Conservation (phyloP, 2,329 filamentous ascomycete genomes). For the Clarireedia homoeocarpa region DNA sequence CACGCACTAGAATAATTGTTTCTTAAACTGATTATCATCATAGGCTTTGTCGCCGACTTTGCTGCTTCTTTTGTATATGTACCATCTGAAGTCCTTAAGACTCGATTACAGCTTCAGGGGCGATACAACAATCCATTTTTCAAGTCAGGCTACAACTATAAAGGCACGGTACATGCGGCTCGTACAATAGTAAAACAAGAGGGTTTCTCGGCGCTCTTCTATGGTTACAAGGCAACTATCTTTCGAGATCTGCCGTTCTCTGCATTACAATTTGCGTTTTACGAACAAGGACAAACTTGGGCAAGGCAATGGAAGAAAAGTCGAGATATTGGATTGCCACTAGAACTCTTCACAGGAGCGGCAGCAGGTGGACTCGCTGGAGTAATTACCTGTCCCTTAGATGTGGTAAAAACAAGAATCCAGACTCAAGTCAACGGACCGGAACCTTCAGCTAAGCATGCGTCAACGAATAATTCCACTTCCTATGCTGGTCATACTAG, state of each 20-base stretch:
- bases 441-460: conserved; percentile 20
- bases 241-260: conserved; percentile 94
- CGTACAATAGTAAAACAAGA: conserved; percentile 78
- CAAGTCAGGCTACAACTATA: conserved; percentile 92
- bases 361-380: conserved; percentile 88
- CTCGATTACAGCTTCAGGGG: conserved; percentile 89
- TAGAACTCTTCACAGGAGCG: conserved; percentile 86
- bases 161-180: conserved; percentile 72
- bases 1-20: background rate
- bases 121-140: conserved; percentile 94
- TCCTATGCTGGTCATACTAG: conserved; percentile 15
- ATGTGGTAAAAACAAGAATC: conserved; percentile 93
- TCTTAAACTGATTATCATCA: background rate
- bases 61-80: conserved; percentile 92
- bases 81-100: conserved; percentile 95
- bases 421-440: conserved; percentile 74
- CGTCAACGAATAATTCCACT: conserved; percentile 3
- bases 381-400: conserved; percentile 88
- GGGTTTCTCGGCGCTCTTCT: conserved; percentile 79
- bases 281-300: conserved; percentile 83
- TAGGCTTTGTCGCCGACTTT: conserved; percentile 87
- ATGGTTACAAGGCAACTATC: conserved; percentile 94
- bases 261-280: conserved; percentile 94
- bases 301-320: conserved; percentile 72
- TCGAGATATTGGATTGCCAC: conserved; percentile 72